These are phyloP conservation scores for Lodderomyces theae DNA, from an alignment of 1,139 yeast species.

Conservation along the genomic window DNA sequence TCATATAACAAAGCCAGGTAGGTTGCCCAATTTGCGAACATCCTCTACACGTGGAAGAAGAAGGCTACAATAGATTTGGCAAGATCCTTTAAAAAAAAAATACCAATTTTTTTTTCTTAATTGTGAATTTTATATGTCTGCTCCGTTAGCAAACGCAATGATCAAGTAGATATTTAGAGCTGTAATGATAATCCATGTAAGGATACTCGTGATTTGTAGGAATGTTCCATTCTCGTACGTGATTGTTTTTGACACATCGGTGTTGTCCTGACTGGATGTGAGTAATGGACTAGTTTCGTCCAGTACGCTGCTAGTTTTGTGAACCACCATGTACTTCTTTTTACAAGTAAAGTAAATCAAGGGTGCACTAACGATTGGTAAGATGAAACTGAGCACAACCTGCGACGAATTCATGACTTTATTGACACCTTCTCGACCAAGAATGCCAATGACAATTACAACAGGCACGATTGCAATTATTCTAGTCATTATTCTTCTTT, in stretches of 20 bases:
- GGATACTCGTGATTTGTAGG: constrained; percentile 52
- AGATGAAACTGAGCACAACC: constrained; percentile 64
- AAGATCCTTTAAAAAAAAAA: too few species aligned
- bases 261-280: constrained; percentile 2
- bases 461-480: constrained; percentile 74
- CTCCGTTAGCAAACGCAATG: constrained; percentile 64
- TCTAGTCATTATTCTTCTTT: constrained; percentile 70
- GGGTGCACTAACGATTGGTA: constrained; percentile 77
- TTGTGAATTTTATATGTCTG: constrained; percentile 45
- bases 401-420: constrained; percentile 72
- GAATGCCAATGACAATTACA: constrained; percentile 55
- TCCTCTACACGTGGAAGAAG: constrained; percentile 36
- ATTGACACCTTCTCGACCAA: constrained; percentile 70
- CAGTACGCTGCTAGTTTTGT: constrained; percentile 23
- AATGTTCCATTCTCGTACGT: constrained; percentile 64
- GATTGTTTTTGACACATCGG: constrained; percentile 12
- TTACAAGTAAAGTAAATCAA: constrained; percentile 66
- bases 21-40: constrained; percentile 43
- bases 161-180: constrained; percentile 73
- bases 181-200: constrained; percentile 71
- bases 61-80: constrained; percentile 9
- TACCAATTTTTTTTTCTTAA: too few species aligned
- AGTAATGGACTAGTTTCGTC: constrained; percentile 14
- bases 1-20: constrained; percentile 19
- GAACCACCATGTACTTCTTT: constrained; percentile 57